Percentiles rank a stretch among this genome's conserved stretches.
Conservation (phyloP, 345 rosid genomes). For the Lenwebbia sp. region DNA sequence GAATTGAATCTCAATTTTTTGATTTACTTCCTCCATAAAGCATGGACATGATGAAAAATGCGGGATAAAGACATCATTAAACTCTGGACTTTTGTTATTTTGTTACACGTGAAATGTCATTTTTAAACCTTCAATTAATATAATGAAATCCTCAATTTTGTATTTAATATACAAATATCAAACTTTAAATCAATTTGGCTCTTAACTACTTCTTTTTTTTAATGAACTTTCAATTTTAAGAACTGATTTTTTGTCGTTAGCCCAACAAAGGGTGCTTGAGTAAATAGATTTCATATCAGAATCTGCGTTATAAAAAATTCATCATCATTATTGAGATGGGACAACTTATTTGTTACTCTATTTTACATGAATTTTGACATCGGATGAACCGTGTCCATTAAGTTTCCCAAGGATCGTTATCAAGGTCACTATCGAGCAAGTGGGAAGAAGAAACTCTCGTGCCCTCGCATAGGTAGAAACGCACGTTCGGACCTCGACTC, state of each 20-base stretch:
- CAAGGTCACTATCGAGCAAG: fast-evolving
- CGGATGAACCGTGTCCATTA: background rate
- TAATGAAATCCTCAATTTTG: fast-evolving
- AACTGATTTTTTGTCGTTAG: no score
- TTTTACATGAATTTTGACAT: no score
- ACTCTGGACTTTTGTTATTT: background rate
- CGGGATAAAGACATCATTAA: background rate
- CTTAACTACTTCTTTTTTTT: no score
- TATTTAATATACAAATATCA: background rate
- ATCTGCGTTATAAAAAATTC: no score
- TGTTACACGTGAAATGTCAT: background rate
- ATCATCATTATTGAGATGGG: no score
- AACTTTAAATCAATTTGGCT: background rate
- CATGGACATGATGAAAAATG: background rate
- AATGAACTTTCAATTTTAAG: no score
- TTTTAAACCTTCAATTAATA: background rate
- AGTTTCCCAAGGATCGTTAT: background rate
- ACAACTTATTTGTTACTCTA: no score
- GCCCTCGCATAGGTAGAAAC: no score
- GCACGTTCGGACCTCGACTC: background rate
- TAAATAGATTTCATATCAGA: no score
- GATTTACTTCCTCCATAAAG: background rate
- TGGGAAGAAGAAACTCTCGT: fast-evolving
- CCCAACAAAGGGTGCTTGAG: no score
- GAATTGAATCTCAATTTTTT: background rate